Conservation (phyloP, 768 basidiomycete species). For the Mycena floridula region DNA sequence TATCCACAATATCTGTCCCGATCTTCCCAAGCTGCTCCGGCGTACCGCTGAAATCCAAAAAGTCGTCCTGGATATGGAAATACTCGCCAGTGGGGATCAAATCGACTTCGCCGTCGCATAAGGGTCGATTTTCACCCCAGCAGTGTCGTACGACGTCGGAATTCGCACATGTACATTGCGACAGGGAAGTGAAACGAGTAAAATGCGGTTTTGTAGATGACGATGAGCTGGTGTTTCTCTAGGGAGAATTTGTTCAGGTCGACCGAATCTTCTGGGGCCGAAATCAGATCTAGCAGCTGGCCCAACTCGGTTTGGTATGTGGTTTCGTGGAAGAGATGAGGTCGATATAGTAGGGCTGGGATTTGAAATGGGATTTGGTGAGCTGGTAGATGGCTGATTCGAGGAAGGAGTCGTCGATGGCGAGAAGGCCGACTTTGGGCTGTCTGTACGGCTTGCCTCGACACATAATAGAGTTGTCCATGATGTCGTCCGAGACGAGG, state of each 20-base stretch:
- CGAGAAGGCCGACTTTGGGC: conserved; percentile 66
- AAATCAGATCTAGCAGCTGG: conserved; percentile 92
- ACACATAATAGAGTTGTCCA: conserved; percentile 92
- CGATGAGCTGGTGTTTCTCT: conserved; percentile 81
- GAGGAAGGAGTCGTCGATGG: conserved; percentile 94
- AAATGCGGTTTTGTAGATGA: conserved; percentile 95
- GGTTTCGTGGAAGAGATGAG: conserved; percentile 86
- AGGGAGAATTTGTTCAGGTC: conserved; percentile 87
- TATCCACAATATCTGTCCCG: conserved; percentile 96
- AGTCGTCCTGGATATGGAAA: conserved; percentile 98
- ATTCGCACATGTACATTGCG: conserved; percentile 90
- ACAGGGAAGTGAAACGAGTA: conserved; percentile 99
- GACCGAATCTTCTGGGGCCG: conserved; percentile 85
- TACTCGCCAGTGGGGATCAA: conserved; percentile 91
- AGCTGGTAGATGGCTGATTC: conserved; percentile 90
- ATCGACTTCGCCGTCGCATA: conserved; percentile 44
- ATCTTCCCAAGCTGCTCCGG: conserved; percentile 72
- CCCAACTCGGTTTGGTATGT: conserved; percentile 94
- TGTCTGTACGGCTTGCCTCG: conserved; percentile 83
- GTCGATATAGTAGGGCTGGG: conserved; percentile 79
- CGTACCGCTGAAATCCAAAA: conserved; percentile 87
- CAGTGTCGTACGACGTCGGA: conserved; percentile 55
- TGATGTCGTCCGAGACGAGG: conserved; percentile 95
- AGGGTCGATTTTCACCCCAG: conserved; percentile 32
- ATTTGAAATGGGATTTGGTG: conserved; percentile 80